Evolutionary conservation across 192 early-diverging fungal species (phyloP), one percentile per base, ranked within the genome.

Genomic region (Spizellomyces punctatus): DNA sequence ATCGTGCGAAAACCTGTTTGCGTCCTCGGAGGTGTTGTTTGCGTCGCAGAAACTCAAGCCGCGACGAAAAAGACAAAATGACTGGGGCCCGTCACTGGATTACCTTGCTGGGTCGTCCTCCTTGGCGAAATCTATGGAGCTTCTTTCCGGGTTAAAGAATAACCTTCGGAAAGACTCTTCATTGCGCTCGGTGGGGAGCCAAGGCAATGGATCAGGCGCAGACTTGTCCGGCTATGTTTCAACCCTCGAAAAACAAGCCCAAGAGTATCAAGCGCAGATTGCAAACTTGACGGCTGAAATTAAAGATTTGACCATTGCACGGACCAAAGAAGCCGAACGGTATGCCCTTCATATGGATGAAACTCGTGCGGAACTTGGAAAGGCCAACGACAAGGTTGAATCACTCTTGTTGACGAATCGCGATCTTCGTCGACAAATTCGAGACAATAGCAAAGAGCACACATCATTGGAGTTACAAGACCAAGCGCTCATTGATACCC

Each of bases 331-430:
- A 56, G 47, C 63, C 2, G 61, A 72, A 43, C 49, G 63, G 14
- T 56, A 72, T 64, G 61, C 46, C 22, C 46, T 50, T 14, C 71
- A 72, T 2, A 9, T 72, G 42, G 71, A 72, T 45, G 63, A 72
- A 45, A 45, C 46, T 8, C 71, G 63, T 16, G 45, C 22, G 43
- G 71, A 72, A 58, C 71, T 64, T 10, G 41, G 46, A 4, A 19
- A 56, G 22, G 71, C 58, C 6, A 48, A 42, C 7, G 71, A 72
- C 50, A 27, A 64, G 49, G 50, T 17, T 0, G 63, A 72, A 27
- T 46, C 6, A 8, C 71, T 63, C 62, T 50, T 36, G 27, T 17
- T 48, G 27, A 63, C 57, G 27, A 64, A 54, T 27, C 61, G 50
- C 14, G 17, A 58, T 12, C 49, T 72, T 16, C 5, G 17, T 16